phyloP scores from a whole-genome alignment of 345 rosid genomes.

The Acer saccharum region DNA sequence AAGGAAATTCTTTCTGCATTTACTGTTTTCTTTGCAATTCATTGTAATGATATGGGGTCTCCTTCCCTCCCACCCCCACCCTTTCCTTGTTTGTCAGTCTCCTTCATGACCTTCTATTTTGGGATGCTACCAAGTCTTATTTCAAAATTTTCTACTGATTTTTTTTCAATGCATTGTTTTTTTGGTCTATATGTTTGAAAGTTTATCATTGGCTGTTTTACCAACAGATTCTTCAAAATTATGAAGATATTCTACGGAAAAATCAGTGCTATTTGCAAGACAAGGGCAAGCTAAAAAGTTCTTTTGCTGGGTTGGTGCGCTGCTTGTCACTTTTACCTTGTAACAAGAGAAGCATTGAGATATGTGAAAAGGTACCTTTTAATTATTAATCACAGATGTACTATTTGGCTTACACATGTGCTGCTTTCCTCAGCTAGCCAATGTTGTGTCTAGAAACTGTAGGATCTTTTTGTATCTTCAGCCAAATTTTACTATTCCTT shows the following conservation, averaged over 20 bases:
- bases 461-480: background rate
- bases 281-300: conserved; percentile 64
- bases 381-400: conserved; percentile 4
- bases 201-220: conserved; percentile 13
- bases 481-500: background rate
- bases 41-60: background rate
- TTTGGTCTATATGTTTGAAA: conserved; percentile 7
- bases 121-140: background rate
- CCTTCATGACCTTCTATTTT: background rate
- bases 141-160: background rate
- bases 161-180: background rate
- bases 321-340: conserved; percentile 73
- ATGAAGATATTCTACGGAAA: conserved; percentile 64
- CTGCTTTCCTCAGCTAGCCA: background rate
- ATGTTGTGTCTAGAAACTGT: background rate
- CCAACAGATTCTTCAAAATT: conserved; percentile 76
- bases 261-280: conserved; percentile 70
- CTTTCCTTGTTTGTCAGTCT: background rate
- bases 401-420: background rate
- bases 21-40: background rate
- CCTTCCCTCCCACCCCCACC: background rate
- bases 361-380: conserved; percentile 45
- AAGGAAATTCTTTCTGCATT: background rate
- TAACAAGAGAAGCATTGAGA: conserved; percentile 36
- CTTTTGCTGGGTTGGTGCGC: conserved; percentile 67